phyloP scores from a whole-genome alignment of 192 early-diverging fungal species.

The Dissophora globulifera region DNA sequence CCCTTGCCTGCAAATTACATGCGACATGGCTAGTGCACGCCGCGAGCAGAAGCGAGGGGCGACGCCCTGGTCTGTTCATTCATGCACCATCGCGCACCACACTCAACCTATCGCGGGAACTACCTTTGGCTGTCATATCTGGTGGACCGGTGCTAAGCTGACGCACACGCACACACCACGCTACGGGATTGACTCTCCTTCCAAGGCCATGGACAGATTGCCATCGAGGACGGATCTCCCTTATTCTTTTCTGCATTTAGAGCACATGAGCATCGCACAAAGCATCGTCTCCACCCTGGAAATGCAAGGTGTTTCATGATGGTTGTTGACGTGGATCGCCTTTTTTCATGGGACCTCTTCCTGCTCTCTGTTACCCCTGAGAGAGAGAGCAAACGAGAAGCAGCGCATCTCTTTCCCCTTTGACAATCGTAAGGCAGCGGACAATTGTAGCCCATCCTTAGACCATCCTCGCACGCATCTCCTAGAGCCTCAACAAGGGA shows the following conservation, averaged over 20 bases:
- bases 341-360: constrained; percentile 28
- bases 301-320: constrained; percentile 20
- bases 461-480: too few relatives aligned
- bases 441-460: too few relatives aligned
- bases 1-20: not conserved
- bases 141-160: too few relatives aligned
- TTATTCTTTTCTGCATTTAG: not conserved
- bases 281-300: not conserved
- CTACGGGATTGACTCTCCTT: too few relatives aligned
- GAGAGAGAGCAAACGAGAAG: too few relatives aligned
- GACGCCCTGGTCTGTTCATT: not conserved
- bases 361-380: constrained; percentile 7
- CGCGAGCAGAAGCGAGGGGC: not conserved
- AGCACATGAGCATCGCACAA: not conserved
- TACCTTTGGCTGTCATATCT: too few relatives aligned
- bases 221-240: not conserved
- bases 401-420: too few relatives aligned
- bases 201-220: not conserved
- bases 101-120: too few relatives aligned
- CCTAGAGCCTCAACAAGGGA: too few relatives aligned
- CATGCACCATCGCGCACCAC: too few relatives aligned
- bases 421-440: too few relatives aligned
- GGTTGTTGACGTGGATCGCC: not conserved
- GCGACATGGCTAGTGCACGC: constrained; percentile 1
- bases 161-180: too few relatives aligned